A percentile compares a stretch with the other conserved stretches of the same genome.
Evolutionary conservation across 345 rosid genomes (phyloP).

Genomic region (Stellera chamaejasme): DNA sequence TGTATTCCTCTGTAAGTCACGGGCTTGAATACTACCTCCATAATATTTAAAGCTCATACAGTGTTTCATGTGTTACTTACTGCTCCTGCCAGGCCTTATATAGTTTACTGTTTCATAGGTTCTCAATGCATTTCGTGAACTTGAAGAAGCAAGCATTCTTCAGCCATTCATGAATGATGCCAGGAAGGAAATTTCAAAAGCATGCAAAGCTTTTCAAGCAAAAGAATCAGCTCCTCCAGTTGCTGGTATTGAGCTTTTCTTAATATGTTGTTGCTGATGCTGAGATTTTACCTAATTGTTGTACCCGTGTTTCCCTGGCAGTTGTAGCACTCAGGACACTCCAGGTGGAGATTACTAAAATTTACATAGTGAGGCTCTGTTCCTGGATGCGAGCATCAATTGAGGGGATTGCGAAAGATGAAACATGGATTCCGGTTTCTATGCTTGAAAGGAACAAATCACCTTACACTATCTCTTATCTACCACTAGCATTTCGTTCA

Average conservation of each 20-base stretch:
- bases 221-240: slow-evolving; percentile 85
- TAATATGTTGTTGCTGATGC: slow-evolving; percentile 16
- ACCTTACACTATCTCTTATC: slow-evolving; percentile 77
- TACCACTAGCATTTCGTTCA: slow-evolving; percentile 88
- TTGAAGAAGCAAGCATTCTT: slow-evolving; percentile 78
- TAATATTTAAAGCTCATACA: background rate
- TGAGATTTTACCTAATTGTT: slow-evolving; percentile 18
- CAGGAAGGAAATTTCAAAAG: slow-evolving; percentile 76
- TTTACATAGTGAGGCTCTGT: slow-evolving; percentile 80
- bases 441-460: slow-evolving; percentile 90
- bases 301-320: slow-evolving; percentile 28
- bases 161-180: slow-evolving; percentile 74
- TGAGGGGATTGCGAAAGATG: slow-evolving; percentile 69
- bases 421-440: slow-evolving; percentile 84
- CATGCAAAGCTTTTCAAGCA: slow-evolving; percentile 82
- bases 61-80: slow-evolving; percentile 8
- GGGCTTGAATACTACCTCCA: no score
- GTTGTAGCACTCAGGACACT: slow-evolving; percentile 61
- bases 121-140: slow-evolving; percentile 62
- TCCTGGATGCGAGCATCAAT: slow-evolving; percentile 88
- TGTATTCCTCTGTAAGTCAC: no score
- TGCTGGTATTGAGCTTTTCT: slow-evolving; percentile 50
- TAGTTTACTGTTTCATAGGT: slow-evolving; percentile 43
- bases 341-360: slow-evolving; percentile 74
- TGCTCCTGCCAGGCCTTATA: slow-evolving; percentile 9